phyloP scores from a whole-genome alignment of 495 filamentous ascomycete species.

The Hypoxylon crocopeplum region DNA sequence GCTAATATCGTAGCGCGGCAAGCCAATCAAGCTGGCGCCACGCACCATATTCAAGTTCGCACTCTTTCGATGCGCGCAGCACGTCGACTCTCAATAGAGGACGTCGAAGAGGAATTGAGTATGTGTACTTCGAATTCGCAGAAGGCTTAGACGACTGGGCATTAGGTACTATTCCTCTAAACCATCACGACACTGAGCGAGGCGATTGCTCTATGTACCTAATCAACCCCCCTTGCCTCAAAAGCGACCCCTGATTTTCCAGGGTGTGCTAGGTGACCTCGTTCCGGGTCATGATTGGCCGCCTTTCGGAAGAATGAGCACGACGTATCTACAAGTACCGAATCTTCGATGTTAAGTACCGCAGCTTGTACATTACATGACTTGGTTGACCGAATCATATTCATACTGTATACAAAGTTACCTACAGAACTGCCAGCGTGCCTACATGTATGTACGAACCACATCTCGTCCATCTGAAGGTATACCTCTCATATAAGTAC shows the following conservation, averaged over 20 bases:
- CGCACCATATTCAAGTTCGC: constrained; percentile 14
- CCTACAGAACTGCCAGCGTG: too few species aligned
- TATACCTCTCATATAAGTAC: too few species aligned
- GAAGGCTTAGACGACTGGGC: too few species aligned
- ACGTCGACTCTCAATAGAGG: too few species aligned
- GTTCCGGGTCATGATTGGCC: constrained; percentile 28
- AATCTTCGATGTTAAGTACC: constrained; percentile 25
- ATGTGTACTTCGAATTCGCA: too few species aligned
- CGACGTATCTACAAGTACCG: constrained; percentile 34
- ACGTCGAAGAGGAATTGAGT: too few species aligned
- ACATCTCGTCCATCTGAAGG: too few species aligned
- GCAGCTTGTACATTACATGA: constrained; percentile 5
- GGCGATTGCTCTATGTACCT: constrained; percentile 15
- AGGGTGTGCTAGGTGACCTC: constrained; percentile 15
- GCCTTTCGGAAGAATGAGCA: constrained; percentile 28
- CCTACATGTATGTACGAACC: constrained; percentile 7
- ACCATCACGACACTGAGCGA: constrained; percentile 17
- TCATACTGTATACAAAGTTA: constrained; percentile 28
- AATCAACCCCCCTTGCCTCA: constrained; percentile 31
- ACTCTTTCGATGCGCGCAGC: too few species aligned
- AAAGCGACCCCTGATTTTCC: constrained; percentile 33
- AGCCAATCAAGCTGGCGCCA: constrained; percentile 23
- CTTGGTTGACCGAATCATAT: not conserved
- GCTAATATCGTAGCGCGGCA: constrained; percentile 24
- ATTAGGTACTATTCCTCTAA: constrained; percentile 7